Base-by-base conservation (phyloP, 257 asterid species). In the Rhazya stricta region DNA sequence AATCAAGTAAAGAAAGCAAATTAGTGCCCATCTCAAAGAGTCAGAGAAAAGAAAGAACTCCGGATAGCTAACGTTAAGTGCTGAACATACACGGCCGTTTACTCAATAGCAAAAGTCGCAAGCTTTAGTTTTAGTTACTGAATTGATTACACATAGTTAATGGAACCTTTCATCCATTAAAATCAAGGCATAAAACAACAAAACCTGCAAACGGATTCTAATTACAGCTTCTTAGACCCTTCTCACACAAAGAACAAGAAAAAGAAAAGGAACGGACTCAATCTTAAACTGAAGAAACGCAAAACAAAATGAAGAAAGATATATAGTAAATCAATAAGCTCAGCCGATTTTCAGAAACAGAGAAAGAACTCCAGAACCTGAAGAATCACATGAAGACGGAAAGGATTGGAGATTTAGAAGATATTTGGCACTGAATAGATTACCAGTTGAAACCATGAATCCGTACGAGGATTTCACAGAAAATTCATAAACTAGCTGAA, bases 1-100 rank as follows among this genome's bases (percentile, higher is more conserved):
- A 81, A 42, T 56, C 74, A 77, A 81, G 74, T 68, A 58, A 78
- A 78, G 67, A 77, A 76, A 30, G 34, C 45, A 71, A 78, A 69
- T 73, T 60, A 78, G 56, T 69, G 71, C 54, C 50, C 62, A 57
- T 27, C 67, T 72, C 41, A 72, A 56, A 67, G 46, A 77, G 72
- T 77, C 78, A 83, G 67, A 67, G 39, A 65, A 71, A 74, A 80
- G 67, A 72, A 50, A n/a, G 30, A 37, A 46, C 25, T 54, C 73
- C 11, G 53, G n/a, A 62, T 57, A 18, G 75, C 57, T 27, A 67
- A 61, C 61, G 43, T 41, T 67, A 62, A 56, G 9, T 43, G 60
- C 65, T 27, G 39, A 19, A 56, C n/a, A 67, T 36, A 65, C 43
- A 61, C 43, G 36, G 56, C 5, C 56, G 69, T 32, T 10, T n/a